Evolutionary conservation across 345 rosid species (phyloP).

Genomic region (Draba incana): DNA sequence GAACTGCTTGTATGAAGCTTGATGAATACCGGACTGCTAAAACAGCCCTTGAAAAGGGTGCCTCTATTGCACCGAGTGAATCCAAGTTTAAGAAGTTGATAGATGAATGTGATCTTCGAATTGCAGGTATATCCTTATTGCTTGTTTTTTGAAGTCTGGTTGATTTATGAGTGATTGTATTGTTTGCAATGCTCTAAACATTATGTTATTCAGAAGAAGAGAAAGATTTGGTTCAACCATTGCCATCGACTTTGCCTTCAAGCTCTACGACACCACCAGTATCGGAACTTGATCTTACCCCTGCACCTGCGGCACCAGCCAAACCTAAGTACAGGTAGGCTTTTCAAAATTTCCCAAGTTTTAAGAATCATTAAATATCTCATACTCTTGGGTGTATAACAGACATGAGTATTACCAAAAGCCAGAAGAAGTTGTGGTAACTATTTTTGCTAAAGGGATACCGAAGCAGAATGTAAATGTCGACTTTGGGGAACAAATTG

Average conservation of each 20-base stretch:
- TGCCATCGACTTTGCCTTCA: conserved; percentile 20
- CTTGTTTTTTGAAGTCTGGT: conserved; percentile 11
- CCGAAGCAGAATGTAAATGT: conserved; percentile 55
- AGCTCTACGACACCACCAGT: conserved; percentile 14
- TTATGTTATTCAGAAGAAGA: conserved; percentile 36
- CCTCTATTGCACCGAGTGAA: conserved; percentile 59
- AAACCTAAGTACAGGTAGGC: conserved; percentile 60
- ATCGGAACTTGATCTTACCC: conserved; percentile 15
- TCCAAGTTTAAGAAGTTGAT: conserved; percentile 67
- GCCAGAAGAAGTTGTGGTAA: conserved; percentile 87
- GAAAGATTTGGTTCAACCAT: conserved; percentile 34
- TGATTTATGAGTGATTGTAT: not conserved
- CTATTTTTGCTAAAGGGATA: conserved; percentile 83
- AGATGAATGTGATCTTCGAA: conserved; percentile 63
- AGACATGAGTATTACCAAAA: conserved; percentile 92
- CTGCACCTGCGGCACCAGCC: conserved; percentile 35
- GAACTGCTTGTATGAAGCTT: conserved; percentile 87
- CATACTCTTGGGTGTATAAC: conserved; percentile 18
- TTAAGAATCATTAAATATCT: conserved; percentile 4
- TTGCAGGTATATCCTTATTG: conserved; percentile 50
- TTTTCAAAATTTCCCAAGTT: not conserved
- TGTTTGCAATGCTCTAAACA: not conserved
- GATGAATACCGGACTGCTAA: conserved; percentile 88
- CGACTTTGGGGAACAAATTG: conserved; percentile 91
- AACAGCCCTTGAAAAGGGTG: conserved; percentile 75